Percentiles rank a stretch among this genome's conserved stretches.
Evolutionary conservation across 2,329 filamentous ascomycete species (phyloP).

Genomic region (Alternaria alternata): DNA sequence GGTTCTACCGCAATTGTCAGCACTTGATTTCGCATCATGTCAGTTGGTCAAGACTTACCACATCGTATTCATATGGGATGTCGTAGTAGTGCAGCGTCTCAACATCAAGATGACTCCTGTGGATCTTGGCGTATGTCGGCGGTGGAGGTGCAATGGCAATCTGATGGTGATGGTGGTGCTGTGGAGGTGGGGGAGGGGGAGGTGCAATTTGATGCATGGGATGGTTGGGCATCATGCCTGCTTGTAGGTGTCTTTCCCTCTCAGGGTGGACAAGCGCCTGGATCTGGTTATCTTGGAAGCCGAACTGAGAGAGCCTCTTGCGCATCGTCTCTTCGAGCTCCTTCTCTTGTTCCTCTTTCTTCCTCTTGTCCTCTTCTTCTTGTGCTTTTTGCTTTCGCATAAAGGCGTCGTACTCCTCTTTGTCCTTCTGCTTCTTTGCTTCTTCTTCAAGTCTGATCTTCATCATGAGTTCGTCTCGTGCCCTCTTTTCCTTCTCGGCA

Average conservation of each 20-base stretch:
- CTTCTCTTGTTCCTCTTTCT: constrained; percentile 51
- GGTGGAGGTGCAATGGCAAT: constrained; percentile 31
- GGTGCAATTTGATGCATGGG: constrained; percentile 33
- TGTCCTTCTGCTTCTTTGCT: constrained; percentile 52
- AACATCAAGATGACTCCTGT: constrained; percentile 55
- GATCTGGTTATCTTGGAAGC: constrained; percentile 59
- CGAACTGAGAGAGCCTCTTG: constrained; percentile 54
- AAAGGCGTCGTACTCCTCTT: constrained; percentile 54
- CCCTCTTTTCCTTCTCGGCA: constrained; percentile 48
- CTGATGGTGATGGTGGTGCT: constrained; percentile 10
- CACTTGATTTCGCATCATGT: background rate
- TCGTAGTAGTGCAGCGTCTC: constrained; percentile 59
- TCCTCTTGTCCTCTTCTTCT: constrained; percentile 52
- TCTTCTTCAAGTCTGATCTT: constrained; percentile 53
- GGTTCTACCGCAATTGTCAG: constrained; percentile 40
- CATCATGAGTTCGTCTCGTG: constrained; percentile 49
- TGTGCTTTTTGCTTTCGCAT: constrained; percentile 52
- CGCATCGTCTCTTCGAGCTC: constrained; percentile 57
- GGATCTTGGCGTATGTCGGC: constrained; percentile 59
- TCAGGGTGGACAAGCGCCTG: constrained; percentile 58
- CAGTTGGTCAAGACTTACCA: constrained; percentile 47
- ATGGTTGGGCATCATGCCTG: constrained; percentile 44
- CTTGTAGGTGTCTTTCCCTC: constrained; percentile 51
- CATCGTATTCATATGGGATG: constrained; percentile 58
- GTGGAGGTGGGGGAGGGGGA: background rate